Base-by-base conservation (phyloP, 2,329 filamentous ascomycete genomes). In the Exophiala sp. region DNA sequence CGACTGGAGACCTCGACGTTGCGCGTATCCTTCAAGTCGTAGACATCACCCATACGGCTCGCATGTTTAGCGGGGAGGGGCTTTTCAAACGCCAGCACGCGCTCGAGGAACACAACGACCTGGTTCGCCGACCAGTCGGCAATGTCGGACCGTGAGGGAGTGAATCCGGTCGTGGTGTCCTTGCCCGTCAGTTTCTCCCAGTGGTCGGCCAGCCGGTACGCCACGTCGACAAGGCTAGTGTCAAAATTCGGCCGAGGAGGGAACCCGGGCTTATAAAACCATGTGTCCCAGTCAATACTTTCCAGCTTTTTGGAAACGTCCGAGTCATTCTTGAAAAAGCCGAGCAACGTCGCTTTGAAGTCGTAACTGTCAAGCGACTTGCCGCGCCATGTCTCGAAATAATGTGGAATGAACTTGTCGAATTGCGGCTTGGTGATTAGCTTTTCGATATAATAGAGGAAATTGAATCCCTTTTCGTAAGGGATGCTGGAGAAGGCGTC, bases 381-480 rank as follows among this genome's bases (percentile, higher is more conserved):
- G 64, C 80, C 80, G 50, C 86, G 82, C 79, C 85, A 97, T 32
- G 79, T 87, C 23, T 78, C 82, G 67, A 97, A 97, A 73, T 97
- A 96, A 68, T 95, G 83, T 13, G 90, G 89, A 63, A 97, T 96
- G 69, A 97, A 98, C 61, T 82, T 85, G 74, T 97, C 88, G 72
- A 93, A 98, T 65, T 86, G 85, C n/a, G 84, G 77, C 53, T 86
- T 85, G 29, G 88, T 87, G 2, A 97, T 78, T 1, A 95, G 73
- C 40, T 84, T 85, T 63, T 98, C 93, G 11, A 98, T 81, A 62
- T 90, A 83, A 68, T 89, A 96, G 39, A 98, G 76, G 68, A 97
- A 94, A 64, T 87, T 86, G 70, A 95, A 97, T 2, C 91, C 91
- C 70, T 98, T 97, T 66, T 97, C 91, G 63, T 98, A 98, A 0